Evolutionary conservation across 1,284 basidiomycete species (phyloP), one percentile per base, ranked within the genome.

Genomic region (Coniferiporia sulphurascens): DNA sequence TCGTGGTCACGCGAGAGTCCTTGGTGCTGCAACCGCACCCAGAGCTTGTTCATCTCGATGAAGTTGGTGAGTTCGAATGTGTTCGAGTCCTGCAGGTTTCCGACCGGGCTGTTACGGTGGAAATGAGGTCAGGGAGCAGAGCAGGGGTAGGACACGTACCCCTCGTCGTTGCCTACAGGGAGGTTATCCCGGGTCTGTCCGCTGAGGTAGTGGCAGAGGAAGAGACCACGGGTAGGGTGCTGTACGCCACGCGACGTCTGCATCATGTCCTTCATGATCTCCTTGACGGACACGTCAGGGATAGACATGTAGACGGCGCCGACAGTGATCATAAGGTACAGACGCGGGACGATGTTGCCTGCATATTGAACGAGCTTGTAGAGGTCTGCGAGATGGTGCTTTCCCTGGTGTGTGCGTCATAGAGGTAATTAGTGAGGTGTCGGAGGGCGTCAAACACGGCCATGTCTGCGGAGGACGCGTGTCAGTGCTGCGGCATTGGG

Each of bases 231-330:
- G 48, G 93, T 93, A 15, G 95, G 95, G 72, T 97, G 93, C 65
- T 98, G 81, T 4, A 97, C 93, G 62, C 95, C 95, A 41, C 94
- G 80, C 34, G 93, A 93, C 95, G 98, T 98, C 73, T 98, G 95
- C 86, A 98, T 90, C 94, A 98, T 96, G 74, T 98, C 95, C 80
- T 96, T 97, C 95, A 97, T 98, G 65, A 98, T 93, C 76, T 98
- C 94, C 78, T 94, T 95, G 60, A 97, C 87, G 5, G 95, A 95
- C 6, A 94, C 94, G 59, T 96, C 95, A 1, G 93, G 86, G 48
- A 97, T 87, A 19, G 27, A 5, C 27, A 27, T 27, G 27, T 27
- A 27, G 27, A 27, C 27, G 2, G 27, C 27, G 27, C 27, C 95
- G 60, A 97, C 95, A 27, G 95, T 97, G 68, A 98, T 96, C 95